These are phyloP conservation scores for Mortierella sp. DNA, from an alignment of 371 early-diverging fungal species.

Conservation along the genomic window DNA sequence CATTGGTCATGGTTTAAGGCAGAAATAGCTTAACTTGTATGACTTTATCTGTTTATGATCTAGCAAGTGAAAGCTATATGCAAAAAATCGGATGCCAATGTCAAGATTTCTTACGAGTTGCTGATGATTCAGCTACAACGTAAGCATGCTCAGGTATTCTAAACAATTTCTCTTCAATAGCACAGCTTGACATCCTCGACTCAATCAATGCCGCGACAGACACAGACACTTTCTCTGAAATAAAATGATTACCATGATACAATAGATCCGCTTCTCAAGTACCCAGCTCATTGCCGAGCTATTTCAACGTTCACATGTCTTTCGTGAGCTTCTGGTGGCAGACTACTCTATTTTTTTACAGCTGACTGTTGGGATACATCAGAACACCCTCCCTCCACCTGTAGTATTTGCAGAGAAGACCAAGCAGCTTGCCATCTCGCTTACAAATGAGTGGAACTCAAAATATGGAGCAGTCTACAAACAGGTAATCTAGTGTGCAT, in stretches of 20 bases:
- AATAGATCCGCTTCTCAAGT: constrained; percentile 74
- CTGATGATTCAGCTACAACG: constrained; percentile 67
- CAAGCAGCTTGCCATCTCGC: constrained; percentile 63
- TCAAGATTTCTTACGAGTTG: constrained; percentile 60
- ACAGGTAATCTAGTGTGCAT: constrained; percentile 29
- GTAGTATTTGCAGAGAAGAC: constrained; percentile 63
- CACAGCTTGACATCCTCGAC: neutral
- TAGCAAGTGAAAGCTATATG: constrained; percentile 70
- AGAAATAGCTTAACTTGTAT: neutral
- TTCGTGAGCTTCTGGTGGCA: constrained; percentile 66
- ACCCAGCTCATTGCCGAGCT: constrained; percentile 73
- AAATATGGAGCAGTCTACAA: constrained; percentile 70
- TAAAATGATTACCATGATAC: neutral
- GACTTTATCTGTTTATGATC: neutral
- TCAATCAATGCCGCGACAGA: neutral
- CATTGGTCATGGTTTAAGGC: neutral
- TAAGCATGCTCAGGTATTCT: constrained; percentile 72
- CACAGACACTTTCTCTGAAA: neutral
- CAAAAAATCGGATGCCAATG: constrained; percentile 62
- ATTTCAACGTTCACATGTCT: constrained; percentile 76
- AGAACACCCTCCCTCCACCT: constrained; percentile 71
- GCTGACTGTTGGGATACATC: constrained; percentile 71
- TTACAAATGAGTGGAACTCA: constrained; percentile 68
- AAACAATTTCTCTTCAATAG: neutral
- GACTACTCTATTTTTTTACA: constrained; percentile 69